Percentiles rank a stretch among this genome's conserved stretches.
These are phyloP conservation scores for Xylariaceae sp. DNA, from an alignment of 2,329 filamentous ascomycete species.

Conservation along the genomic window DNA sequence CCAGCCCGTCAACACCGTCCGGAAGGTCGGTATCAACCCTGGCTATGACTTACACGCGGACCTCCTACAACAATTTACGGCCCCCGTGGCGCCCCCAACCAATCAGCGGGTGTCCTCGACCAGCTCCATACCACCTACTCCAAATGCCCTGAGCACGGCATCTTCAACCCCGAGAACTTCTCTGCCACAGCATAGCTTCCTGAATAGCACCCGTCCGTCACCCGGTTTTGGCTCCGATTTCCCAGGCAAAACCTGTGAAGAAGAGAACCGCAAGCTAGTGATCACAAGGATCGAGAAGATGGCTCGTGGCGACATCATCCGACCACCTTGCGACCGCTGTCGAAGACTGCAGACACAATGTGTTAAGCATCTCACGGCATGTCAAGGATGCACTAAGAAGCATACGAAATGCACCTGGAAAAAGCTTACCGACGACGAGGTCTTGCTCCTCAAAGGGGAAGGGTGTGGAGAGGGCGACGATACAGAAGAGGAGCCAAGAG, in stretches of 20 bases:
- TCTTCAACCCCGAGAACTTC: constrained; percentile 29
- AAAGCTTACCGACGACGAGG: constrained; percentile 69
- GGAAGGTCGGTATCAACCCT: constrained; percentile 30
- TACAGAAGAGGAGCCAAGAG: constrained; percentile 28
- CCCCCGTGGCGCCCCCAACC: constrained; percentile 27
- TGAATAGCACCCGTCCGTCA: constrained; percentile 29
- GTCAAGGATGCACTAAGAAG: constrained; percentile 82
- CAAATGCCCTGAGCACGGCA: constrained; percentile 27
- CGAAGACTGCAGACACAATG: constrained; percentile 75
- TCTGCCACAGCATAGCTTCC: constrained; percentile 26
- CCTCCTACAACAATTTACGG: constrained; percentile 50
- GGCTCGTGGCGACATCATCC: constrained; percentile 65
- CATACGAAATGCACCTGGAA: constrained; percentile 87
- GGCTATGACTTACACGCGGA: constrained; percentile 49
- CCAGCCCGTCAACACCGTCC: constrained; percentile 32
- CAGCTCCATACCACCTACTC: constrained; percentile 31
- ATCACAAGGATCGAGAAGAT: constrained; percentile 71
- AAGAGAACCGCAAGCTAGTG: constrained; percentile 51
- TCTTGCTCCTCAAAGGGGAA: constrained; percentile 34
- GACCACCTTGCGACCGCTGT: constrained; percentile 82
- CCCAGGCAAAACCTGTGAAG: constrained; percentile 29
- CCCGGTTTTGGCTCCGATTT: constrained; percentile 29
- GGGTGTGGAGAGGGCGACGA: constrained; percentile 27
- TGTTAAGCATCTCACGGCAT: constrained; percentile 79
- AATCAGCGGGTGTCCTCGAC: constrained; percentile 28